Percentiles rank a stretch among this genome's conserved stretches.
Conservation (phyloP, 768 basidiomycete species). For the Pisolithus orientalis region DNA sequence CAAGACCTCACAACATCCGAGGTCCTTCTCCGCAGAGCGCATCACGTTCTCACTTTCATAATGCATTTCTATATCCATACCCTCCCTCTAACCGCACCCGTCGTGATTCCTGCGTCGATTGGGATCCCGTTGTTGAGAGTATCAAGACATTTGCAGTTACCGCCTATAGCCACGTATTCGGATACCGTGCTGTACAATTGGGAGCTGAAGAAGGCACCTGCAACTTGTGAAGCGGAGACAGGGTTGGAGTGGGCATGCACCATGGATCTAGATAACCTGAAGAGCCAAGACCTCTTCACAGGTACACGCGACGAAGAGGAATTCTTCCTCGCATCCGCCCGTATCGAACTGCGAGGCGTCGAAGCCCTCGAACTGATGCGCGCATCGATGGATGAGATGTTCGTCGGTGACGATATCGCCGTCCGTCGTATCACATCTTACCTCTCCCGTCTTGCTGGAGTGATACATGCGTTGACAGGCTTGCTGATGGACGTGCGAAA, state of each 20-base stretch:
- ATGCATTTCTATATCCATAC: conserved; percentile 80
- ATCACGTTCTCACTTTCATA: conserved; percentile 66
- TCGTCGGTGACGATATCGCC: conserved; percentile 60
- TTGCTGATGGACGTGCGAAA: conserved; percentile 61
- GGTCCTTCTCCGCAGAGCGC: conserved; percentile 58
- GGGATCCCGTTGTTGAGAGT: conserved; percentile 72
- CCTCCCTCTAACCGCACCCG: conserved; percentile 39
- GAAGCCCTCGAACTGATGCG: background rate
- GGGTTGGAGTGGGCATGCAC: too few species aligned
- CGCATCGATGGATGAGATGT: background rate
- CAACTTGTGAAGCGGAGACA: background rate
- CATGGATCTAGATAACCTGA: conserved; percentile 46
- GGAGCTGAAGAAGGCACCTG: conserved; percentile 36
- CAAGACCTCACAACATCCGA: conserved; percentile 43
- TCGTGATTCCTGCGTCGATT: conserved; percentile 63
- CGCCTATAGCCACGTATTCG: conserved; percentile 85
- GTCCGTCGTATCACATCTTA: conserved; percentile 58
- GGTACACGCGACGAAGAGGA: conserved; percentile 73
- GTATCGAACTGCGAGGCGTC: background rate
- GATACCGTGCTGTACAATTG: conserved; percentile 92
- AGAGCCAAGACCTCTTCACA: conserved; percentile 67
- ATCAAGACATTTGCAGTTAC: conserved; percentile 65
- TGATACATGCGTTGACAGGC: conserved; percentile 57
- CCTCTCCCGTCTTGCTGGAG: conserved; percentile 52
- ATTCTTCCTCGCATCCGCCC: conserved; percentile 75